These are phyloP conservation scores for Kurtzmaniella fragi DNA, from an alignment of 805 yeast species.

Conservation along the genomic window DNA sequence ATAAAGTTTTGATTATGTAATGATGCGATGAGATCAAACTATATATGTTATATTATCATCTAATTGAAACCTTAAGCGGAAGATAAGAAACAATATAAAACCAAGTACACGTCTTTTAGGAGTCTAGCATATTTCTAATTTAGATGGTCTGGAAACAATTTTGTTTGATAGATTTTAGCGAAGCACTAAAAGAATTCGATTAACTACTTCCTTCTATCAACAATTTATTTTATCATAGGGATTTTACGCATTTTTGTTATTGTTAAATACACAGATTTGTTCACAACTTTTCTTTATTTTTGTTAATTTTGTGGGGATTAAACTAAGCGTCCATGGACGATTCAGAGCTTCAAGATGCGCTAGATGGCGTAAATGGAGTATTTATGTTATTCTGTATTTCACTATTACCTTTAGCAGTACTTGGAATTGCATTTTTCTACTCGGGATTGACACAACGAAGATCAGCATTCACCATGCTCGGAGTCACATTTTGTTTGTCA, in stretches of 20 bases:
- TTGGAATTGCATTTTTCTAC: slow-evolving; percentile 37
- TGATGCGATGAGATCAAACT: too few species aligned
- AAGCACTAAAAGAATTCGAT: too few species aligned
- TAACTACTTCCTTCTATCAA: too few species aligned
- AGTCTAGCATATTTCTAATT: neutral
- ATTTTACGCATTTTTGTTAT: too few species aligned
- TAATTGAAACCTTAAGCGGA: too few species aligned
- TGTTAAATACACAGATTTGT: too few species aligned
- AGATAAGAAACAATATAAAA: neutral
- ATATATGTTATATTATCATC: too few species aligned
- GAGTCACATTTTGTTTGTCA: slow-evolving; percentile 26
- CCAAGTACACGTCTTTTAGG: neutral
- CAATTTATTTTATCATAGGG: neutral
- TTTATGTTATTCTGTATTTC: slow-evolving; percentile 33
- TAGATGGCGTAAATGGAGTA: slow-evolving; percentile 19
- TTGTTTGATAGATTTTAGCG: too few species aligned
- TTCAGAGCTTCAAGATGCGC: neutral
- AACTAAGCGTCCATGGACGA: slow-evolving; percentile 1
- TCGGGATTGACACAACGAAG: slow-evolving; percentile 40
- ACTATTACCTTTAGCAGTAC: slow-evolving; percentile 23
- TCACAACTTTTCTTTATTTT: neutral
- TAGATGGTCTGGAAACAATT: too few species aligned
- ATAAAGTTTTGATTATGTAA: too few species aligned
- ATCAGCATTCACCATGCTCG: slow-evolving; percentile 36
- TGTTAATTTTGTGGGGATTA: neutral